Evolutionary conservation across 208 protist species (phyloP).

Genomic region (Leishmania gerbilli): DNA sequence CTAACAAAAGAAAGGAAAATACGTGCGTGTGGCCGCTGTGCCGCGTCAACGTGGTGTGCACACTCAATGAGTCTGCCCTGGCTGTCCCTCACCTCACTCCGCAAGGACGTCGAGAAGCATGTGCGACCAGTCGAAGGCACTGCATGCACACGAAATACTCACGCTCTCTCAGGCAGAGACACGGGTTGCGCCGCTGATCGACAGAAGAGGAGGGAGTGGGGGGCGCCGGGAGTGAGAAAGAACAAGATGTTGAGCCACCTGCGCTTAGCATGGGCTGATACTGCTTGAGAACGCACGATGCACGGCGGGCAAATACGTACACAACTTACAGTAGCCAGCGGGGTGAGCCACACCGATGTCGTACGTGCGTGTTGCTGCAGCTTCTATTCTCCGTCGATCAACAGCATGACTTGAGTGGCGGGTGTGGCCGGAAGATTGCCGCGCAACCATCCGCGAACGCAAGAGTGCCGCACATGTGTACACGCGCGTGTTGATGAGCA

Average conservation of each 20-base stretch:
- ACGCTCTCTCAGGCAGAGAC: background rate
- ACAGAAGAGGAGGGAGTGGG: background rate
- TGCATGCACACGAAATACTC: background rate
- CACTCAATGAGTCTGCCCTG: background rate
- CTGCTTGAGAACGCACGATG: background rate
- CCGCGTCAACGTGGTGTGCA: background rate
- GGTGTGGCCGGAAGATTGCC: background rate
- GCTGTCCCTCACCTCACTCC: background rate
- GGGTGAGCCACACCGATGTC: background rate
- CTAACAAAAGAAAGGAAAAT: no score
- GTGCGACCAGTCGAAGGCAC: background rate
- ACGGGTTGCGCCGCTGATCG: background rate
- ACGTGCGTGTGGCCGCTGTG: background rate
- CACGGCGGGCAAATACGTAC: background rate
- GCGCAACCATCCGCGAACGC: background rate
- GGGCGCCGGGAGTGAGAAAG: background rate
- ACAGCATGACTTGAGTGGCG: background rate
- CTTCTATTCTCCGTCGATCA: background rate
- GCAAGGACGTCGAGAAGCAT: background rate
- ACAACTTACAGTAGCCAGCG: background rate
- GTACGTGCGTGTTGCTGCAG: background rate
- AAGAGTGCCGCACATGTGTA: background rate
- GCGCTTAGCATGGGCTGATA: background rate
- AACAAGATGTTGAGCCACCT: background rate
- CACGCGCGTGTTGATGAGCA: no score